Evolutionary conservation across 257 asterid species (phyloP).

Genomic region (Solanum pennellii): DNA sequence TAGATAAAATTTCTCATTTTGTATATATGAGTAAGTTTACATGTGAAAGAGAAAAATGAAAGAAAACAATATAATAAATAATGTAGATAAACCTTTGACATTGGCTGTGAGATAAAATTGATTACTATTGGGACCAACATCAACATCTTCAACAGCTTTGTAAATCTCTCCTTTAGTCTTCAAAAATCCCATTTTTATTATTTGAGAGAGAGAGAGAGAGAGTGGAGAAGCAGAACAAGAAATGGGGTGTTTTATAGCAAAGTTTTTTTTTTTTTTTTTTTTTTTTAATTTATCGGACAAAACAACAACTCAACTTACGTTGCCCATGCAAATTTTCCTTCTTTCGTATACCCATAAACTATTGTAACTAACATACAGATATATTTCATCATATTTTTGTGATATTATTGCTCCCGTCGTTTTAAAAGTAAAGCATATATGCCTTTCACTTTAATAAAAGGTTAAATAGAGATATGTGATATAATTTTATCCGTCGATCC

Average conservation of each 20-base stretch:
- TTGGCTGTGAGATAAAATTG: constrained; percentile 55
- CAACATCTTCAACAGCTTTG: constrained; percentile 46
- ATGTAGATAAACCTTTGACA: constrained; percentile 50
- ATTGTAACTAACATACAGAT: too few relatives aligned
- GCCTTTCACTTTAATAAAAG: too few relatives aligned
- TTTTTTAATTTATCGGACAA: background rate
- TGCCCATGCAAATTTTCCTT: background rate
- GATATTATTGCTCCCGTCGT: too few relatives aligned
- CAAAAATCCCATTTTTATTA: constrained; percentile 32
- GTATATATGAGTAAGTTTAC: background rate
- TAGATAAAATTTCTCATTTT: background rate
- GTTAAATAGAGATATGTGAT: too few relatives aligned
- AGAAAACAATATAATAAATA: too few relatives aligned
- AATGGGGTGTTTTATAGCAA: background rate
- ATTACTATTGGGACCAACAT: constrained; percentile 56
- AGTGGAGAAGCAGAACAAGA: background rate
- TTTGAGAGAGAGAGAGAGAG: background rate
- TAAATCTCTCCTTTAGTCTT: constrained; percentile 46
- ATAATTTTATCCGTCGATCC: too few relatives aligned
- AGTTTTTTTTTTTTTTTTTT: background rate
- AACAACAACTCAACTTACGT: background rate
- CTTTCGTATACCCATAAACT: background rate
- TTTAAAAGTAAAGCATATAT: too few relatives aligned
- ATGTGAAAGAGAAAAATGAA: background rate
- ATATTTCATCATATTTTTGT: too few relatives aligned